Base-by-base conservation (phyloP, 306 rosid genomes). In the Chamaecrista fasciculata region DNA sequence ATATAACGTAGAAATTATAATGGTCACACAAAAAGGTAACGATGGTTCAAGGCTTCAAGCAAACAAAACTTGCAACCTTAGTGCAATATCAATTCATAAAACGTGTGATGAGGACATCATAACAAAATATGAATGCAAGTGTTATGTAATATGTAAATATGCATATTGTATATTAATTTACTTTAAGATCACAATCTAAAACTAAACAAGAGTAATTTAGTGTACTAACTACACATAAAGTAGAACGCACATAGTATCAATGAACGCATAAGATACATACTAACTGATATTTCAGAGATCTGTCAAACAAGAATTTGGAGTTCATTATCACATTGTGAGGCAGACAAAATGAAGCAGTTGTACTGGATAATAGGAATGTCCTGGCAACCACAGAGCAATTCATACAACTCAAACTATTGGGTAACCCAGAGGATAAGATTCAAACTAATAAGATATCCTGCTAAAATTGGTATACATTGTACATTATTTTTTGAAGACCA, bases 21-120 rank as follows among this genome's bases (percentile, higher is more conserved):
- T 16, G 60, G 20, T 53, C 77, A 69, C 64, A 42, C 18, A 20
- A 44, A 56, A 71, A 25, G 51, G 59, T 59, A 66, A 70, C 44
- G 70, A 51, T 46, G 44, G 46, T 24, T 8, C 77, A 70, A 51
- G 39, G 44, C 44, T 24, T 8, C 77, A 70, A 51, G 39, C 48
- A 59, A 58, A 48, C 71, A 68, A 69, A 70, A 64, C 39, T 63
- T 9, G 34, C 24, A 25, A 46, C 57, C 58, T 64, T 29, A 62
- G 2, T 58, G 71, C 52, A 65, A 73, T 64, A 73, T 65, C 11
- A 69, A 77, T 57, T 51, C 31, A 58, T 5, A 59, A 67, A 53
- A 51, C 11, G 49, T 47, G 49, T 18, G 66, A 7, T 40, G 55
- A 36, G 34, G 43, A 46, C 53, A 31, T 55, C 52, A 56, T 50